Percentiles rank a stretch among this genome's conserved stretches.
Conservation (phyloP, 225 moss, liverwort and hornwort species). For the Anthoceros angustus region DNA sequence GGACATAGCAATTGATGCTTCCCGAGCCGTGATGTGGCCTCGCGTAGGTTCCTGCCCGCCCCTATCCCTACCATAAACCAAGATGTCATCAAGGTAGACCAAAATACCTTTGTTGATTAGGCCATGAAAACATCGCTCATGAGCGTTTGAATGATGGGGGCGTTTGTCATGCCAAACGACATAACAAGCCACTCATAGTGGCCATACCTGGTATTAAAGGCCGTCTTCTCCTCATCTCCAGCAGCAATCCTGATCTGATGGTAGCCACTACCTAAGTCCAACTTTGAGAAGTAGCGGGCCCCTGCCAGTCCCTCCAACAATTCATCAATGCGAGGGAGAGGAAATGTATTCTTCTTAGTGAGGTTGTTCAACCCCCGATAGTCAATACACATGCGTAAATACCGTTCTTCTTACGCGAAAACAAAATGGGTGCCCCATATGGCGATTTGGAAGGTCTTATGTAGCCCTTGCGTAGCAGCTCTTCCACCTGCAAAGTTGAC, state of each 20-base stretch:
- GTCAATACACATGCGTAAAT: no score
- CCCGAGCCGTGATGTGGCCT: background rate
- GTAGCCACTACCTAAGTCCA: no score
- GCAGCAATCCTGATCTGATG: background rate
- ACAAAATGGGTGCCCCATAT: no score
- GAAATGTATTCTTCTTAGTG: no score
- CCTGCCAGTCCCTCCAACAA: background rate
- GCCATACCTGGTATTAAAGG: background rate
- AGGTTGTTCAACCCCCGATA: no score
- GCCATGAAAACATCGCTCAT: background rate
- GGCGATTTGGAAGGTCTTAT: no score
- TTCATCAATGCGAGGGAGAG: background rate
- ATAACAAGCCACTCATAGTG: no score
- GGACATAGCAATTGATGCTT: background rate
- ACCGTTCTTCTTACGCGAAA: no score
- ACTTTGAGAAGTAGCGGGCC: background rate
- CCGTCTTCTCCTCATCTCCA: no score
- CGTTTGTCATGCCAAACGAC: no score
- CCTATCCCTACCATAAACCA: background rate
- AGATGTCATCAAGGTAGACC: no score
- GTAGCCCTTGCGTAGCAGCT: background rate
- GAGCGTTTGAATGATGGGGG: background rate
- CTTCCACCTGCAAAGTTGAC: background rate
- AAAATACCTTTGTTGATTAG: no score
- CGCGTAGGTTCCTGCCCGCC: background rate